Conservation (phyloP, 192 early-diverging fungal species). For the Coemansia sp. region DNA sequence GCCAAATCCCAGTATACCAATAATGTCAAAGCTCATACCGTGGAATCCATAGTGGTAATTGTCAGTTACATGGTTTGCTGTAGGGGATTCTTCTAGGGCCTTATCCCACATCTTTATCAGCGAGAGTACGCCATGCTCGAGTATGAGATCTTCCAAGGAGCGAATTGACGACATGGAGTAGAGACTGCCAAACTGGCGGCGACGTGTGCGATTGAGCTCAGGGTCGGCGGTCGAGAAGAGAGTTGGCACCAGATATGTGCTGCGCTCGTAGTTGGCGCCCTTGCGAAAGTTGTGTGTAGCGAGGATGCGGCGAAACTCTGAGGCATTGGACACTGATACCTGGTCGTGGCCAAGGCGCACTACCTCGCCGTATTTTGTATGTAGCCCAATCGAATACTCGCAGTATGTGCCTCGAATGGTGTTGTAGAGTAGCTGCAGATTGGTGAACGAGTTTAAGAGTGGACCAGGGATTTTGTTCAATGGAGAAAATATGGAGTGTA, state of each 20-base stretch:
- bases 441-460: slow-evolving; percentile 27
- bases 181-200: slow-evolving; percentile 30
- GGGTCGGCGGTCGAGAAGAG: slow-evolving; percentile 44
- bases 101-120: slow-evolving; percentile 40
- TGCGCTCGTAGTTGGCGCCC: slow-evolving; percentile 27
- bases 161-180: slow-evolving; percentile 30
- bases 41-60: slow-evolving; percentile 51
- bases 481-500: slow-evolving; percentile 11
- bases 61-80: neutral
- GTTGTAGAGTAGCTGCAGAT: slow-evolving; percentile 25
- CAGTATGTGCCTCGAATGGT: slow-evolving; percentile 27
- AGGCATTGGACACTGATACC: slow-evolving; percentile 28
- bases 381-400: slow-evolving; percentile 20
- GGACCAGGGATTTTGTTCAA: slow-evolving; percentile 37
- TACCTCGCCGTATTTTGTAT: slow-evolving; percentile 38
- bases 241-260: slow-evolving; percentile 14
- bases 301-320: slow-evolving; percentile 27
- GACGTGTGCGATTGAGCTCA: slow-evolving; percentile 29
- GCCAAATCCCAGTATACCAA: slow-evolving; percentile 45
- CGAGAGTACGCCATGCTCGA: slow-evolving; percentile 27
- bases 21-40: slow-evolving; percentile 38
- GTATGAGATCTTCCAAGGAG: slow-evolving; percentile 18
- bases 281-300: slow-evolving; percentile 48
- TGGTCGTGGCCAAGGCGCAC: slow-evolving; percentile 46
- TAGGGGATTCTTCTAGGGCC: neutral